A percentile compares a stretch with the other conserved stretches of the same genome.
Conservation (phyloP, 345 rosid species). For the Psidium friedrichsthalianum region DNA sequence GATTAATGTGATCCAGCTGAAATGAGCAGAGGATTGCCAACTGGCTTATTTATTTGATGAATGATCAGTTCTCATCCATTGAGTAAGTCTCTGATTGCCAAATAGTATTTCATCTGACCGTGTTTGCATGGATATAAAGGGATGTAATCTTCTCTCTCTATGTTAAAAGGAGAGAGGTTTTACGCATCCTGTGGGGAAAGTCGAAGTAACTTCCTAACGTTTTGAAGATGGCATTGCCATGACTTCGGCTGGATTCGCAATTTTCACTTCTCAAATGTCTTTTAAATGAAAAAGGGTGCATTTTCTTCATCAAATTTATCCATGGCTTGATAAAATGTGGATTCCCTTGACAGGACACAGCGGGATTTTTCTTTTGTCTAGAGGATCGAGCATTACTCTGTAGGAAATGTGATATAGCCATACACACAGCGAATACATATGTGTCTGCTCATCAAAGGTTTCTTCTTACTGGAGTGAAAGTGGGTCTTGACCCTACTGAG, state of each 20-base stretch:
- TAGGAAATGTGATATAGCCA: constrained; percentile 85
- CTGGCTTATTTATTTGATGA: not conserved
- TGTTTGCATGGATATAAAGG: not conserved
- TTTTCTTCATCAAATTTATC: not conserved
- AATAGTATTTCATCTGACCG: not conserved
- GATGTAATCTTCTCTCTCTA: not conserved
- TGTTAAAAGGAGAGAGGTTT: not conserved
- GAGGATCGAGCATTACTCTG: constrained; percentile 94
- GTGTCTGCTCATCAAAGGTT: constrained; percentile 87
- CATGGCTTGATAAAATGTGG: not conserved
- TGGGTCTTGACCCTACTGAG: constrained; percentile 63
- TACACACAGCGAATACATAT: constrained; percentile 60
- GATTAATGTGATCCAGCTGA: not conserved
- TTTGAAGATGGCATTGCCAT: not conserved
- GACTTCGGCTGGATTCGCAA: not conserved
- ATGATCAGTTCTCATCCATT: not conserved
- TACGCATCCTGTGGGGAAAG: not conserved
- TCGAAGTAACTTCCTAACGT: not conserved
- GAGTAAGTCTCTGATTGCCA: not conserved
- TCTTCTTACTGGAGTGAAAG: constrained; percentile 89
- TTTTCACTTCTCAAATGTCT: not conserved
- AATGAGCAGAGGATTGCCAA: not conserved
- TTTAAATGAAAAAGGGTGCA: not conserved
- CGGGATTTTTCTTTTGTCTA: constrained; percentile 93
- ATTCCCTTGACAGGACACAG: constrained; percentile 48